These are phyloP conservation scores for Sclerotinia spermophila DNA, from an alignment of 2,329 filamentous ascomycete genomes.

Conservation along the genomic window DNA sequence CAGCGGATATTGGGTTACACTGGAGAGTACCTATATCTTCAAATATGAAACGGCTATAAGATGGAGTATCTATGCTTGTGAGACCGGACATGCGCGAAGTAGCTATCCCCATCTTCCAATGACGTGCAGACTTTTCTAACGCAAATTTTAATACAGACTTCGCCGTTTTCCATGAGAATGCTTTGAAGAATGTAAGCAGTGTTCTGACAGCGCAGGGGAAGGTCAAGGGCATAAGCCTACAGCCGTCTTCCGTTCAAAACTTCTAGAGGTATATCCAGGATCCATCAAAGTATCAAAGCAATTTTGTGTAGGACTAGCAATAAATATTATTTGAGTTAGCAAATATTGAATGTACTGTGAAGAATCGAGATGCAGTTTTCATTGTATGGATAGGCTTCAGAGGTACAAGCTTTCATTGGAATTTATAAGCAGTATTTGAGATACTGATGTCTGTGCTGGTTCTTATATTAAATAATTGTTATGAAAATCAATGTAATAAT, in stretches of 20 bases:
- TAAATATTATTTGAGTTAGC: not conserved
- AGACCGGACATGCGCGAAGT: conserved; percentile 10
- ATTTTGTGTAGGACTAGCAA: not conserved
- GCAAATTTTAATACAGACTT: not conserved
- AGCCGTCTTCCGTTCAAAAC: conserved; percentile 1
- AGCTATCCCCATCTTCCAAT: not conserved
- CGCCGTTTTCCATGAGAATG: conserved; percentile 10
- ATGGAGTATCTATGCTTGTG: conserved; percentile 13
- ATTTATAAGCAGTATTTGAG: not conserved
- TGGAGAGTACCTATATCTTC: conserved; percentile 13
- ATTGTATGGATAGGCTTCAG: not conserved
- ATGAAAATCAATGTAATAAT: not conserved
- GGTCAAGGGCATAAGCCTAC: not conserved
- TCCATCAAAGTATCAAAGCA: not conserved
- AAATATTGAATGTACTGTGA: not conserved
- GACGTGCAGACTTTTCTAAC: not conserved
- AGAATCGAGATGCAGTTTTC: not conserved
- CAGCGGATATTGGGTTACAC: conserved; percentile 5
- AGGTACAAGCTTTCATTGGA: not conserved
- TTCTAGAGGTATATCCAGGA: not conserved
- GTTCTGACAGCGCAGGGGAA: conserved; percentile 4
- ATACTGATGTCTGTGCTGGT: not conserved
- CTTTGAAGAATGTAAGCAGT: conserved; percentile 6
- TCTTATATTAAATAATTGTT: not conserved
- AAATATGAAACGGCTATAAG: conserved; percentile 4